Evolutionary conservation across 2,329 filamentous ascomycete genomes (phyloP).

Genomic region (Nothopassalora personata): DNA sequence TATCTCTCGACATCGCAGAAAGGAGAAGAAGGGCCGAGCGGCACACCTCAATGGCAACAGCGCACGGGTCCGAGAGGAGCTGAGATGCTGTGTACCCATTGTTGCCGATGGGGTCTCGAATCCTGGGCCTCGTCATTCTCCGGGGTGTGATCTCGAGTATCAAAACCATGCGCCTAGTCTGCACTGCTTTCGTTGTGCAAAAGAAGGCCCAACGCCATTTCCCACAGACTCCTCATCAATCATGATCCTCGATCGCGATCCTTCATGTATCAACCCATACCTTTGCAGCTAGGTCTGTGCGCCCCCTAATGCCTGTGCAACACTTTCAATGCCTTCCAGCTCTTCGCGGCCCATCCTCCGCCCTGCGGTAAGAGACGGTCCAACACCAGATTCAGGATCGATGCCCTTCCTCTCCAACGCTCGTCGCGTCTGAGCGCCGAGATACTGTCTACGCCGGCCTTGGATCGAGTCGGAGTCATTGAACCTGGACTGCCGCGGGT

Average conservation of each 20-base stretch:
- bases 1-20: not conserved
- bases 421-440: constrained; percentile 71
- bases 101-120: not conserved
- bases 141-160: not conserved
- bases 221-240: not conserved
- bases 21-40: no score
- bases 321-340: constrained; percentile 34
- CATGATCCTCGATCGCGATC: not conserved
- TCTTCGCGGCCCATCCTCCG: constrained; percentile 32
- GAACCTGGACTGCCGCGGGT: constrained; percentile 29
- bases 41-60: no score
- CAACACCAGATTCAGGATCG: constrained; percentile 42
- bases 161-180: not conserved
- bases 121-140: not conserved
- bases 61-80: not conserved
- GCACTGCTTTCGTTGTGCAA: not conserved
- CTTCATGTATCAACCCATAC: not conserved
- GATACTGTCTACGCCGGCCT: constrained; percentile 70
- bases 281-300: constrained; percentile 9
- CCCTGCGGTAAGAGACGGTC: constrained; percentile 17
- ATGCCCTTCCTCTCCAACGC: constrained; percentile 71
- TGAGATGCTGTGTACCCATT: not conserved
- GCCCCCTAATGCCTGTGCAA: constrained; percentile 32
- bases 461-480: constrained; percentile 46
- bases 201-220: not conserved